Base-by-base conservation (phyloP, 1,139 yeast genomes). In the Saccharomyces uvarum region DNA sequence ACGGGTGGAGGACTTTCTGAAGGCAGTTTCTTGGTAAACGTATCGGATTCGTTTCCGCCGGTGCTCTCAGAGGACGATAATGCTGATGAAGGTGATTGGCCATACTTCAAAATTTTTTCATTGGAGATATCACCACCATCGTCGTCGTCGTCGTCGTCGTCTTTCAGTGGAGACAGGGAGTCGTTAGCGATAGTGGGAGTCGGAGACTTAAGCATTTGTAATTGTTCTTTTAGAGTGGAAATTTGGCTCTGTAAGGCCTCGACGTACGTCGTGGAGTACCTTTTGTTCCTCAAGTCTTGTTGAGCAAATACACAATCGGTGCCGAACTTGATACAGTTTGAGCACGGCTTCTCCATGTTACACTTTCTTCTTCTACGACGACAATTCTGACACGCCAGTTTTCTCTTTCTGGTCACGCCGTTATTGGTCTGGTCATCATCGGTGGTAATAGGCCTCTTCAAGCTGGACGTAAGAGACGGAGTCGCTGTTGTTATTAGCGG, bases 301-400 rank as follows among this genome's bases (percentile, higher is more conserved):
- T 73, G 69, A 0, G 75, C 72, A 53, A 72, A 74, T 8, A 77
- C 67, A 64, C 85, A 81, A 50, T 77, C 78, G 9, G 73, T 71
- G 2, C 73, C 72, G 13, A 73, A 71, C 55, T 72, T 75, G 21
- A 69, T 63, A 63, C 85, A 81, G 53, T 73, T 73, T 29, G 74
- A 63, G 61, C 85, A 81, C 2, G 84, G 84, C 49, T 64, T 60
- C 48, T 72, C 73, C 56, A 71, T 72, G 60, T 77, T 73, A 64
- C 85, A 81, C 64, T 77, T 78, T 56, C 80, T 76, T 62, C 81
- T 78, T 51, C 81, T 73, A n/a, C 70, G 59, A 21, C 84, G 71
- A 62, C 85, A 81, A 51, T 80, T 65, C 61, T 75, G 77, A 62
- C 84, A 80, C 5, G 73, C 69, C 3, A 62, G 50, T 31, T 50